A percentile compares a stretch with the other conserved stretches of the same genome.
Evolutionary conservation across 805 yeast genomes (phyloP).

Genomic region (Saccharomycopsis sp.): DNA sequence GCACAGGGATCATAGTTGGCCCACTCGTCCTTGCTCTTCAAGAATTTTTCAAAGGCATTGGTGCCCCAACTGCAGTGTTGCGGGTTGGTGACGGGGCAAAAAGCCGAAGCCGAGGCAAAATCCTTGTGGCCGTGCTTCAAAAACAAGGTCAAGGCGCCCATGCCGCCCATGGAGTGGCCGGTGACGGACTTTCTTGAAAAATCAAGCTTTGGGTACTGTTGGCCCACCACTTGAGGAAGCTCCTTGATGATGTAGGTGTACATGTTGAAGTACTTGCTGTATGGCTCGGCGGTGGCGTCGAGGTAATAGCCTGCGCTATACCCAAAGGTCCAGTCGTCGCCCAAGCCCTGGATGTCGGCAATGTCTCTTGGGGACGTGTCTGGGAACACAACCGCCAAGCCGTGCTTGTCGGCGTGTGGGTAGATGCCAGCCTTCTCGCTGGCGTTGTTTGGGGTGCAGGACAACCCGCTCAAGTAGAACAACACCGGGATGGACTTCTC

Average conservation of each 20-base stretch:
- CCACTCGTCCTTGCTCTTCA: constrained; percentile 59
- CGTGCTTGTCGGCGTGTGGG: constrained; percentile 67
- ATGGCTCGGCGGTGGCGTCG: constrained; percentile 70
- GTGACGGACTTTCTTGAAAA: constrained; percentile 55
- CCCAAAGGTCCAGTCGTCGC: constrained; percentile 84
- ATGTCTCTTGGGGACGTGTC: constrained; percentile 96
- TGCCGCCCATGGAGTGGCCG: constrained; percentile 99
- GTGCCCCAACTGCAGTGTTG: constrained; percentile 75
- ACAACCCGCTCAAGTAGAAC: constrained; percentile 76
- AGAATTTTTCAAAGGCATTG: constrained; percentile 71
- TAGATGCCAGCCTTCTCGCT: constrained; percentile 88
- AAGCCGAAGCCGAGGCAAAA: constrained; percentile 77
- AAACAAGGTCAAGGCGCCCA: constrained; percentile 72
- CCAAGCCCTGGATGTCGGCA: constrained; percentile 65
- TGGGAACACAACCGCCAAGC: constrained; percentile 85
- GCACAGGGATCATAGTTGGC: constrained; percentile 74
- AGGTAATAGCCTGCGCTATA: constrained; percentile 93
- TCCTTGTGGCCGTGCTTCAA: constrained; percentile 50
- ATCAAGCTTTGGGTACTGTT: constrained; percentile 43
- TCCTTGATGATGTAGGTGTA: constrained; percentile 74
- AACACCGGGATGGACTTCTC: constrained; percentile 53
- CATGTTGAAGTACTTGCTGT: constrained; percentile 72
- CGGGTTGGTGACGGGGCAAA: constrained; percentile 86
- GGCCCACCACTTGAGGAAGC: constrained; percentile 47
- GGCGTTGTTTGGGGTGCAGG: constrained; percentile 91